These are phyloP conservation scores for Aspergillus sp. DNA, from an alignment of 2,329 filamentous ascomycete species.

Conservation along the genomic window DNA sequence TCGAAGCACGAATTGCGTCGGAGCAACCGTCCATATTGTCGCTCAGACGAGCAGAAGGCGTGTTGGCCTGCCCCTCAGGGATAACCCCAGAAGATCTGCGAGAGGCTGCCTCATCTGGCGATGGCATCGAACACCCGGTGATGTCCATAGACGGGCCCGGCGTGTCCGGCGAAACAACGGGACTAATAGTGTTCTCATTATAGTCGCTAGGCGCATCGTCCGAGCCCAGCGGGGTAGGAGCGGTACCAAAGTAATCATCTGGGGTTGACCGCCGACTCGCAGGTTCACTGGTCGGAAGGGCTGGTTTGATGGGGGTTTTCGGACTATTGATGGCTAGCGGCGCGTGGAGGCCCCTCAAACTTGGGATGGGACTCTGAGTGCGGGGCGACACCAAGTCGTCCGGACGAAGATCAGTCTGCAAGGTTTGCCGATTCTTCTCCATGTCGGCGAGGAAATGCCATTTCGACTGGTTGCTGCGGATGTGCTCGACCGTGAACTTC, in stretches of 20 bases:
- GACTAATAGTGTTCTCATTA: conserved; percentile 38
- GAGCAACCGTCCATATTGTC: neutral
- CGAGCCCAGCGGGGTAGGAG: conserved; percentile 21
- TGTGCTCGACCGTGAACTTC: conserved; percentile 79
- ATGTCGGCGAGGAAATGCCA: conserved; percentile 56
- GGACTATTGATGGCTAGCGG: conserved; percentile 12
- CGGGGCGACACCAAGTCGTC: conserved; percentile 36
- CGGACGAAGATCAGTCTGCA: conserved; percentile 23
- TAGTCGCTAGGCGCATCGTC: conserved; percentile 20
- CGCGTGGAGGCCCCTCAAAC: conserved; percentile 11
- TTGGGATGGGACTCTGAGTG: conserved; percentile 34
- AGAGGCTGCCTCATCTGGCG: conserved; percentile 23
- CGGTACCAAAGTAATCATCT: conserved; percentile 20
- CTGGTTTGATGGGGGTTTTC: conserved; percentile 15
- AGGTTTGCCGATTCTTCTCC: conserved; percentile 30
- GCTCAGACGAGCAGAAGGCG: neutral
- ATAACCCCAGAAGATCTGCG: conserved; percentile 36
- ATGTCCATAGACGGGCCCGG: conserved; percentile 39
- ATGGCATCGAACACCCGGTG: conserved; percentile 27
- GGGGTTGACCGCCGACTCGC: conserved; percentile 4
- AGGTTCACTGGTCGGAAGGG: conserved; percentile 11
- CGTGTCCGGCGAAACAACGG: conserved; percentile 39
- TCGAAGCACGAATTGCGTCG: conserved; percentile 20
- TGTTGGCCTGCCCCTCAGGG: conserved; percentile 27
- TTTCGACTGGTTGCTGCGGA: conserved; percentile 71